phyloP scores from a whole-genome alignment of 345 rosid species.

The Eucalyptus melliodora region DNA sequence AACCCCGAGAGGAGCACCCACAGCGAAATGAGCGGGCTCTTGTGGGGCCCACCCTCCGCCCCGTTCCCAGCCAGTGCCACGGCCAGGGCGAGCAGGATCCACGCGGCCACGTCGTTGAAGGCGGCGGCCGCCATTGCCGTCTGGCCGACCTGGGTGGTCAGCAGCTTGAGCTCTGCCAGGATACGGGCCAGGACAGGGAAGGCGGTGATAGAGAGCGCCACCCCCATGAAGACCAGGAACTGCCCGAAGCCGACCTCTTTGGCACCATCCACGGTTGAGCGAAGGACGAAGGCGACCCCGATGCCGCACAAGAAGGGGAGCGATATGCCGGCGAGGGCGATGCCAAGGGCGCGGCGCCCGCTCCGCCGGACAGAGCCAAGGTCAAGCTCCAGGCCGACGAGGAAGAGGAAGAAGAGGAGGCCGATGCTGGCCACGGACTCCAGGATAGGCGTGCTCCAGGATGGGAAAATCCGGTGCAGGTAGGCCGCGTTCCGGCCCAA shows the following conservation, averaged over 20 bases:
- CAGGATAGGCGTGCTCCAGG: constrained; percentile 33
- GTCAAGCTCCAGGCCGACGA: constrained; percentile 60
- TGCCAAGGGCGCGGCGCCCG: constrained; percentile 22
- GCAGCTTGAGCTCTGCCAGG: constrained; percentile 76
- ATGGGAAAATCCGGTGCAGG: constrained; percentile 30
- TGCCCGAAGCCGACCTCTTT: constrained; percentile 46
- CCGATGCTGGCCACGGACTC: constrained; percentile 51
- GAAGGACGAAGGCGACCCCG: constrained; percentile 37
- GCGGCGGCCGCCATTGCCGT: constrained; percentile 94
- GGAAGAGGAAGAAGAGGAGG: constrained; percentile 49
- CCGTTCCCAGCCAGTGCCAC: constrained; percentile 64
- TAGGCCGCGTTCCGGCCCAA: constrained; percentile 33
- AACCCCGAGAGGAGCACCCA: constrained; percentile 69
- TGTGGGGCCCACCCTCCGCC: constrained; percentile 15
- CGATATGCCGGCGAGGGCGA: constrained; percentile 44
- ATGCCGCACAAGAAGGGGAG: constrained; percentile 41
- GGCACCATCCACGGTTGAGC: constrained; percentile 26
- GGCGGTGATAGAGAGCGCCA: constrained; percentile 88
- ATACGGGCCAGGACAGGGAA: constrained; percentile 91
- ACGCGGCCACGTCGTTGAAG: constrained; percentile 79
- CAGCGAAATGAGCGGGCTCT: constrained; percentile 49
- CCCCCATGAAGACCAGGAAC: constrained; percentile 82
- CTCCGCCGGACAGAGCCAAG: constrained; percentile 20
- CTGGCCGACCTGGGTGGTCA: constrained; percentile 61
- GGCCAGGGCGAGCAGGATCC: constrained; percentile 75